Base-by-base conservation (phyloP, 140 eudicot genomes). In the Anethum foeniculum region DNA sequence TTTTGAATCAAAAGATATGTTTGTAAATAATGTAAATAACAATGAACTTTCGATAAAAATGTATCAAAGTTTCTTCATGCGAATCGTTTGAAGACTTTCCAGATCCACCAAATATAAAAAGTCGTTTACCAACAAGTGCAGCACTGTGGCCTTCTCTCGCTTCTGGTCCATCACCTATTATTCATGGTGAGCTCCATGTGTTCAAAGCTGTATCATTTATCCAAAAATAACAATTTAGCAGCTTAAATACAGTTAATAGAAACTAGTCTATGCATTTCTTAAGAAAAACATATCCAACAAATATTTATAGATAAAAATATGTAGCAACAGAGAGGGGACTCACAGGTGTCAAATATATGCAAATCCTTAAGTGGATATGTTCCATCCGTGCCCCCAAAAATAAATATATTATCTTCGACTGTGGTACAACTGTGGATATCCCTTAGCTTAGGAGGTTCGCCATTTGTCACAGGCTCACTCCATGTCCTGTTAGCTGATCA, bases 131-230 rank as follows among this genome's bases (percentile, higher is more conserved):
- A 71, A 91, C 87, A 77, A 95, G 89, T n/a, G 98, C 97, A 62
- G 99, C 99, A 85, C 97, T 93, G 84, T 95, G 99, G 30, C 99
- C 99, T 91, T 95, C 99, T 79, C 99, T 86, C 41, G 99, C 90
- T 77, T 91, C 92, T 7, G 99, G 99, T 3, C 89, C 97, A 43
- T 95, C 91, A 28, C 99, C 99, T 91, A 92, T 89, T 39, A 90
- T 85, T 68, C 56, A 82, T 36, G 99, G 99, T 48, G 90, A 68
- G 64, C 84, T 85, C 99, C 99, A 95, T 48, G 97, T 91, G 82
- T 90, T 91, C 80, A 96, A 89, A 76, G 90, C 99, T 95, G 84
- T 48, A 64, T 47, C 76, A 80, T 74, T 44, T 41, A 74, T 28
- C 41, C n/a, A 34, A n/a, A 75, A 28, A 75, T 2, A 28, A 46